These are phyloP conservation scores for Kondoa malvinella DNA, from an alignment of 768 basidiomycete species.

Conservation along the genomic window DNA sequence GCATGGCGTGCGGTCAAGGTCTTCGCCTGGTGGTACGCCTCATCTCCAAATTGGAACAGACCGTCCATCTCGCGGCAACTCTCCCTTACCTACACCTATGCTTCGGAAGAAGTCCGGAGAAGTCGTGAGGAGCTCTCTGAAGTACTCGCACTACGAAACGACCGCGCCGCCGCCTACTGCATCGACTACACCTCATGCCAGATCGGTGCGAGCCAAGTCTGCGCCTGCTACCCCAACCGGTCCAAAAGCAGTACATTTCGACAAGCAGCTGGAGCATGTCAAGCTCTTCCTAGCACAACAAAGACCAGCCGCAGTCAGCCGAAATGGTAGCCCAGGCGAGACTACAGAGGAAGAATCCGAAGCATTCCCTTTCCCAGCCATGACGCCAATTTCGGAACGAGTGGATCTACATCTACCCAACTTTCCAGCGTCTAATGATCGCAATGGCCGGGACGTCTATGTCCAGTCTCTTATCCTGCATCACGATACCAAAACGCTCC, in stretches of 20 bases:
- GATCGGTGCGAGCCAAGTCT: constrained; percentile 35
- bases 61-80: no score
- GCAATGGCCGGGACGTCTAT: constrained; percentile 26
- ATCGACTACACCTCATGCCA: background rate
- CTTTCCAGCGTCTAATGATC: constrained; percentile 37
- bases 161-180: constrained; percentile 24
- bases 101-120: constrained; percentile 88
- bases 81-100: constrained; percentile 36
- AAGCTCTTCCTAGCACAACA: constrained; percentile 89
- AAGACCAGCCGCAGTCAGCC: constrained; percentile 79
- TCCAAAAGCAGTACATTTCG: constrained; percentile 79
- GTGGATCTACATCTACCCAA: constrained; percentile 49
- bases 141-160: constrained; percentile 36
- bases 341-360: constrained; percentile 38
- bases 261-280: constrained; percentile 76
- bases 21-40: no score
- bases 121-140: constrained; percentile 77
- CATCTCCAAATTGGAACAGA: no score
- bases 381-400: constrained; percentile 29
- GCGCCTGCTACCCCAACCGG: constrained; percentile 61
- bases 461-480: constrained; percentile 35
- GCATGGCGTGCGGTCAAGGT: no score
- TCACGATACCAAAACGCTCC: constrained; percentile 39
- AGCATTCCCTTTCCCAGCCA: constrained; percentile 32
- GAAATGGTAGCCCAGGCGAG: constrained; percentile 58